Base-by-base conservation (phyloP, 352 stramenopile genomes). In the Pythium myriotylum region DNA sequence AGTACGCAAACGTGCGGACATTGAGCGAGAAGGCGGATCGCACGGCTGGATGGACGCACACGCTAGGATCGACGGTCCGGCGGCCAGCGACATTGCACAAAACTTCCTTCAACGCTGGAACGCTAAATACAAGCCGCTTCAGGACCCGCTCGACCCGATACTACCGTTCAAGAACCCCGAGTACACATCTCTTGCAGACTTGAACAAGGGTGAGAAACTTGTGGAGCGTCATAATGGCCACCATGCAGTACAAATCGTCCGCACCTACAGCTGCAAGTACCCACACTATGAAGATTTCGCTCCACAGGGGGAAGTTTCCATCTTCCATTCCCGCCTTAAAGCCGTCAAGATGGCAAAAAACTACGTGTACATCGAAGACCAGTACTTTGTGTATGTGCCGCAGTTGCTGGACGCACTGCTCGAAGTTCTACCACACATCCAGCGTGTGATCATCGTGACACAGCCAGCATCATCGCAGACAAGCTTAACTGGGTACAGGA, bases 321-420 rank as follows among this genome's bases (percentile, higher is more conserved):
- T 86, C 17, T 74, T 85, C 47, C 53, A 75, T 3, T 60, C 74
- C 9, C 74, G 74, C 13, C 58, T 88, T 54, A 85, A 88, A 55
- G 79, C 73, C 13, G 77, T 86, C 33, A 59, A 62, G 22, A 77
- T 73, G 40, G 79, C 79, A 3, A 77, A 77, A 54, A 88, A 86
- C 62, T 88, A 73, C 45, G 79, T 88, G 32, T 88, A 85, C 68
- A 80, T 88, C 22, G 76, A 88, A 40, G 79, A 88, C 54, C 79
- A 88, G 66, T 88, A 88, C 66, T 86, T 88, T 39, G 61, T 84
- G 0, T 50, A 72, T 23, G 75, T 89, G 4, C 77, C 75, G 0
- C 56, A 82, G 42, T 46, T 89, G 6, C 49, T 86, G 0, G 56
- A 74, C 9, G 75, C 71, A 0, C 50, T 91, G 6, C 37, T 89